Evolutionary conservation across 495 filamentous ascomycete genomes (phyloP), one percentile per base, ranked within the genome.

Genomic region (Penicillium canescens): DNA sequence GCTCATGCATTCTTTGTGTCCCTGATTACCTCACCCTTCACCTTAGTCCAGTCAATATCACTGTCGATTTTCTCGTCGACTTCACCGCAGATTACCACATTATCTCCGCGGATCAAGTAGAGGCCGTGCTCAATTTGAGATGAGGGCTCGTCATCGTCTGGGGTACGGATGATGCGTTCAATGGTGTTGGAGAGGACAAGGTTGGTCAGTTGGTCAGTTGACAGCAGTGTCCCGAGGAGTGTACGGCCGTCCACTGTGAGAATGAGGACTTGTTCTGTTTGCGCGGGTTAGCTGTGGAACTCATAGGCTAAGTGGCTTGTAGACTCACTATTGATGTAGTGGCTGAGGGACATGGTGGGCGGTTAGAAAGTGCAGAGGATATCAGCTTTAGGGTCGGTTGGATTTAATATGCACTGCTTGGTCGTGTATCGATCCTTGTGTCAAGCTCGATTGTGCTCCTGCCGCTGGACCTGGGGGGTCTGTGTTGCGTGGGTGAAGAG

Each of bases 221-320:
- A 88, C 38, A 93, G 74, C 18, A 98, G 86, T 2, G 75, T 88
- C 26, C 94, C 94, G 48, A 89, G 83, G 36, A 98, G 78, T 13
- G 86, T 95, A 59, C 94, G 89, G 46, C 93, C 94, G 71, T 98
- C 95, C 55, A 88, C 87, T 40, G 94, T 98, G 60, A 98, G 77
- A 61, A 98, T 86, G 44, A 91, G 80, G 46, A 98, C 90, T 67
- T 89, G 93, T 68, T 96, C 94, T 98, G 66, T 39, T 45, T 14
- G 16, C 51, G 8, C 13, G 6, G n/a, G 24, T 57, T 62, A 57
- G 67, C 54, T 38, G 5, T 36, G 10, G 20, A 24, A n/a, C 3
- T 16, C 6, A 23, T 14, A 12, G n/a, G 6, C 14, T 10, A 14
- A 21, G 46, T 20, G 33, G 20, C 36, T 9, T 14, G 35, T 33